phyloP scores from a whole-genome alignment of 225 moss, liverwort and hornwort species.

The Climacium dendroides region DNA sequence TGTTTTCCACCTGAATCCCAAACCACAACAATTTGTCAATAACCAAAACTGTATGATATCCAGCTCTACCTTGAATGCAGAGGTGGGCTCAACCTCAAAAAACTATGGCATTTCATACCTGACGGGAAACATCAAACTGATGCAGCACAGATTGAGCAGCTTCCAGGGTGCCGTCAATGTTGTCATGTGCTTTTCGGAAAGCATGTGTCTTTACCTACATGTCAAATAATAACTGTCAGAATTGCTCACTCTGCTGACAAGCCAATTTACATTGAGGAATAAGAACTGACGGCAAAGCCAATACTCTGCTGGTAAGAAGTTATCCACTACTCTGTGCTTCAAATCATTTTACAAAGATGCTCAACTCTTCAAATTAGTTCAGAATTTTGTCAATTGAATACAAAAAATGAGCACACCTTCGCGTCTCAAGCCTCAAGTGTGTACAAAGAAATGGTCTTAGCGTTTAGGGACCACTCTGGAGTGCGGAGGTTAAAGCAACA shows the following conservation, averaged over 20 bases:
- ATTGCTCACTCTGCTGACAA: background rate
- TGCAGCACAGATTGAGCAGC: constrained; percentile 68
- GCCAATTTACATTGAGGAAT: background rate
- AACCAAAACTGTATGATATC: background rate
- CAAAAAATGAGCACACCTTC: background rate
- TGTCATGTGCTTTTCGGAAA: constrained; percentile 82
- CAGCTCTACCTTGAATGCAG: background rate
- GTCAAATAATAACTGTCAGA: background rate
- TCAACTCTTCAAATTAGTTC: background rate
- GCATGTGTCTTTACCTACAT: constrained; percentile 79
- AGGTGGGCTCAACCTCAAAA: background rate
- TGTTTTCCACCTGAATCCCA: constrained; percentile 67
- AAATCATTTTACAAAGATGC: background rate
- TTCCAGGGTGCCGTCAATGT: constrained; percentile 68
- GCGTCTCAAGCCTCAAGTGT: background rate
- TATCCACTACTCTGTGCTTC: background rate
- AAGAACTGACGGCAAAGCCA: background rate
- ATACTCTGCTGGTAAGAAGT: background rate
- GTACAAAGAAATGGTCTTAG: background rate
- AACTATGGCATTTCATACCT: constrained; percentile 21
- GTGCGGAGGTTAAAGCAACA: background rate
- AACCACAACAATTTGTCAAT: background rate
- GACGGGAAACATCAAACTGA: constrained; percentile 76
- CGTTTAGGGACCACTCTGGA: background rate
- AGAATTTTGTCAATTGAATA: background rate